phyloP scores from a whole-genome alignment of 129 eudicot species.

The Arctium minus region DNA sequence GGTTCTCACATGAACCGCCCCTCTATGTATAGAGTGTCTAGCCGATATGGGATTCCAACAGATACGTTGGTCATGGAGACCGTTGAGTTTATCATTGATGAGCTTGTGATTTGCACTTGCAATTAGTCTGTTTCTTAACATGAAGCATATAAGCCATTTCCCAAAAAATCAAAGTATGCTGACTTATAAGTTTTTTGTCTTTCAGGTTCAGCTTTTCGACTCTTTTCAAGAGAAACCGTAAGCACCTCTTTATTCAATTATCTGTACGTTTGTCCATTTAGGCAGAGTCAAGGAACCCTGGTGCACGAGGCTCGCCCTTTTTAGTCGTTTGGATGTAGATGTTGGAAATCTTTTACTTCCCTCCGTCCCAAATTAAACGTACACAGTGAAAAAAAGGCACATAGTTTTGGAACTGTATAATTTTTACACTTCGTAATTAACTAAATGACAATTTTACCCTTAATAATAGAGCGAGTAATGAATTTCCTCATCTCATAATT shows the following conservation, averaged over 20 bases:
- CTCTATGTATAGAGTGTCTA: too few species aligned
- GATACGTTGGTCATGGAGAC: too few species aligned
- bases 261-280: background rate
- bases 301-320: background rate
- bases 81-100: background rate
- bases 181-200: conserved; percentile 8
- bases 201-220: conserved; percentile 89
- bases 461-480: background rate
- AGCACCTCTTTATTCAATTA: conserved; percentile 10
- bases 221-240: conserved; percentile 61
- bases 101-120: background rate
- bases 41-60: too few species aligned
- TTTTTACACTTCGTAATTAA: background rate
- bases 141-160: conserved; percentile 3
- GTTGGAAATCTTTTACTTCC: background rate
- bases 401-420: background rate
- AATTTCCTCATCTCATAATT: too few species aligned
- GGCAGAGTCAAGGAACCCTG: background rate
- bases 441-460: background rate
- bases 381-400: background rate
- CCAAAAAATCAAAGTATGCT: background rate
- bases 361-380: background rate
- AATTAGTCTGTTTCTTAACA: background rate
- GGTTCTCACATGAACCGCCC: too few species aligned
- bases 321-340: background rate